phyloP scores from a whole-genome alignment of 2,329 filamentous ascomycete genomes.

The Alternaria gaisen region DNA sequence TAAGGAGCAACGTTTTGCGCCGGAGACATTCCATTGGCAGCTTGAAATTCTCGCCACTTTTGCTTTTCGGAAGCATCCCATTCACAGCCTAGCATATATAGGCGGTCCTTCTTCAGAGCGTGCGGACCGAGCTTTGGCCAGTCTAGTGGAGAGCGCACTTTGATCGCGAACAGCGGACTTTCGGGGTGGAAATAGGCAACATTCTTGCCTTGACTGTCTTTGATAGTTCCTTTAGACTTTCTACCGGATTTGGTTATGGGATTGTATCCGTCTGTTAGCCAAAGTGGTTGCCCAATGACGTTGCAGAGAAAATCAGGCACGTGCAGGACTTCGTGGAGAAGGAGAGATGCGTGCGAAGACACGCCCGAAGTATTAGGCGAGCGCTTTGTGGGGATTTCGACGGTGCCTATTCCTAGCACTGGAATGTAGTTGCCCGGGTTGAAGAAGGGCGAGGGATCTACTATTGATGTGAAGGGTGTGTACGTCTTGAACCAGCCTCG shows the following conservation, averaged over 20 bases:
- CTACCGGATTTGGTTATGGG: neutral
- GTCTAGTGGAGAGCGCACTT: constrained; percentile 12
- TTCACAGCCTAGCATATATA: neutral
- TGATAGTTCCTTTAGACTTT: neutral
- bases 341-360: constrained; percentile 7
- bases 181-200: constrained; percentile 23
- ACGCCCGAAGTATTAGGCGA: neutral
- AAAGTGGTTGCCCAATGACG: constrained; percentile 16
- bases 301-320: constrained; percentile 23
- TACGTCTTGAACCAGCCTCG: constrained; percentile 32
- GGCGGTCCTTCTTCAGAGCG: neutral
- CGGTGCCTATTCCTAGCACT: constrained; percentile 24
- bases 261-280: constrained; percentile 3
- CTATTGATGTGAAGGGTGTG: constrained; percentile 23
- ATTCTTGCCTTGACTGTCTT: constrained; percentile 7
- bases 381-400: constrained; percentile 20
- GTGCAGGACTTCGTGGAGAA: constrained; percentile 28
- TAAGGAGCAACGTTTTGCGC: constrained; percentile 1
- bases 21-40: neutral
- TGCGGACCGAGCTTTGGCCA: neutral
- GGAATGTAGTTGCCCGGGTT: neutral
- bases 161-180: constrained; percentile 6
- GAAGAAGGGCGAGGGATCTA: constrained; percentile 1
- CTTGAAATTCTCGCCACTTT: neutral
- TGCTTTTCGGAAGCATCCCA: neutral